Conservation (phyloP, 192 early-diverging fungal species). For the Coemansia sp. region DNA sequence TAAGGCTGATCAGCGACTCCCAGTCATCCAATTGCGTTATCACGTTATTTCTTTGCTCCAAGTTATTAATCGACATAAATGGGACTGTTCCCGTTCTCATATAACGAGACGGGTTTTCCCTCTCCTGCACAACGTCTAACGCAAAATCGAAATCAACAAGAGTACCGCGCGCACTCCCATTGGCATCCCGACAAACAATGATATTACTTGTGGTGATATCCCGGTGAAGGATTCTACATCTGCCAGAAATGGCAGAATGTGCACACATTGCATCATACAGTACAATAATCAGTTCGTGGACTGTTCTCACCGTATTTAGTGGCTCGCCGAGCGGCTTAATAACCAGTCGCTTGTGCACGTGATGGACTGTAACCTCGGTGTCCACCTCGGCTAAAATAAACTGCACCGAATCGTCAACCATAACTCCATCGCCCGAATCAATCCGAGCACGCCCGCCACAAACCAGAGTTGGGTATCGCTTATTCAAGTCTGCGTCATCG, state of each 20-base stretch:
- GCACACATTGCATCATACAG: conserved; percentile 24
- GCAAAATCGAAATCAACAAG: conserved; percentile 35
- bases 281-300: conserved; percentile 17
- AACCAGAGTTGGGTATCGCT: no score
- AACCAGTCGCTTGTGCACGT: conserved; percentile 14
- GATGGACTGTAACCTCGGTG: conserved; percentile 27
- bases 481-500: no score
- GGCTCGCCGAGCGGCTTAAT: conserved; percentile 12
- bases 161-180: conserved; percentile 3
- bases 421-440: neutral
- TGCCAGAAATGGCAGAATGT: conserved; percentile 16
- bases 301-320: neutral
- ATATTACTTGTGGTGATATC: conserved; percentile 33
- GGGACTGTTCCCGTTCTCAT: conserved; percentile 13
- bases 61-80: conserved; percentile 37
- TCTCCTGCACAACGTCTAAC: neutral
- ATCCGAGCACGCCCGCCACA: neutral
- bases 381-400: conserved; percentile 10
- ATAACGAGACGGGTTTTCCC: neutral
- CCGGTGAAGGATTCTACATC: conserved; percentile 23
- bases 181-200: conserved; percentile 4
- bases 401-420: neutral
- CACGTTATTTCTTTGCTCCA: neutral
- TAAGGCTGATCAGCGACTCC: conserved; percentile 17
- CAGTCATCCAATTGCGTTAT: conserved; percentile 18